Base-by-base conservation (phyloP, 2,329 filamentous ascomycete species). In the Fusarium nodosum region DNA sequence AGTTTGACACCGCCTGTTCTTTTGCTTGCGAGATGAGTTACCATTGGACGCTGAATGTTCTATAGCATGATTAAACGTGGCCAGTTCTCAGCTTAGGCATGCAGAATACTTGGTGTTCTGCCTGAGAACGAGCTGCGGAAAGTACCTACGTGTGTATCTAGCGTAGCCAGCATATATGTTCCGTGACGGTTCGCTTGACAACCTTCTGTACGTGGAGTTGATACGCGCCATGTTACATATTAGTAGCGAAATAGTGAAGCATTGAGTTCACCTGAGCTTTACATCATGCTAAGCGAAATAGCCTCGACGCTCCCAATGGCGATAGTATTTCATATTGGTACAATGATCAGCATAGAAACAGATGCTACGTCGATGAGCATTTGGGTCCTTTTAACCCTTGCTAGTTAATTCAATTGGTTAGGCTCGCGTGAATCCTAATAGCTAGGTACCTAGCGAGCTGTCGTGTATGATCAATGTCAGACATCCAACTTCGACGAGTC, bases 261-360 rank as follows among this genome's bases (percentile, higher is more conserved):
- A 52, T 44, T 24, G 30, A 33, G 47, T 41, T 28, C 33, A 51
- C 31, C 38, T 44, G 47, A 48, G 44, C 22, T 41, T 41, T 45
- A 13, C 45, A 54, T 55, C 42, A 63, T 67, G 42, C 45, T 54
- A 46, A 66, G 28, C 51, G 44, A 66, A 60, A 55, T 59, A 26
- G 31, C 44, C 42, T 61, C 28, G 54, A 39, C 33, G 28, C 50
- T 47, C 22, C 22, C 15, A 18, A 42, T 26, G 16, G 22, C 15
- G 28, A 28, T 46, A 36, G 15, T 28, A 26, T 18, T 26, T 16
- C 33, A 51, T 52, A 47, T 36, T 24, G 46, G 53, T 38, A 33
- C 39, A 64, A 52, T 34, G 58, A 68, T 68, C 58, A 64, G 46
- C 51, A 57, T 36, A 39, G 45, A 62, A 68, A 46, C 63, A 57